A percentile compares a stretch with the other conserved stretches of the same genome.
Conservation (phyloP, 2,329 filamentous ascomycete genomes). For the Calonectria multiphialidica region DNA sequence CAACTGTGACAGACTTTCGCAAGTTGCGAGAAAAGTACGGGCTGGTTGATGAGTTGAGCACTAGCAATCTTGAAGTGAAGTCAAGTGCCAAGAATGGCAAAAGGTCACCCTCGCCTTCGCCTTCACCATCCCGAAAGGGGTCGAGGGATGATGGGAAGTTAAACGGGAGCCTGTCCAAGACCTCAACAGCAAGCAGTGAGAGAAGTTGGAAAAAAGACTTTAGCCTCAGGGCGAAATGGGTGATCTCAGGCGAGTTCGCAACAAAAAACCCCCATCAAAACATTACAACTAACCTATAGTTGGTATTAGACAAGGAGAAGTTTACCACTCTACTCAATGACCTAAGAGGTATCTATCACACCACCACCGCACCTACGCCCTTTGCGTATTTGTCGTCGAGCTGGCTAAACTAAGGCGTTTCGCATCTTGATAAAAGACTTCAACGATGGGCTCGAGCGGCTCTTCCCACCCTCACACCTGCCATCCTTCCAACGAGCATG, state of each 20-base stretch:
- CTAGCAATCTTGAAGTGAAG: constrained; percentile 25
- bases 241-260: constrained; percentile 52
- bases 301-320: constrained; percentile 56
- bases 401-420: constrained; percentile 8
- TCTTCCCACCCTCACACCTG: constrained; percentile 57
- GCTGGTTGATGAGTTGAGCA: constrained; percentile 47
- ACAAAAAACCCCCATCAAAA: background rate
- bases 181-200: constrained; percentile 32
- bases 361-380: background rate
- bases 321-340: constrained; percentile 55
- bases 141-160: constrained; percentile 37
- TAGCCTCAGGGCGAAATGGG: constrained; percentile 55
- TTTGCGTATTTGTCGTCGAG: background rate
- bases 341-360: constrained; percentile 54
- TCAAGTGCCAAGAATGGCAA: constrained; percentile 24
- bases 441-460: constrained; percentile 61
- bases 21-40: constrained; percentile 58
- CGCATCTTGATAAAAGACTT: constrained; percentile 48
- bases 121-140: constrained; percentile 29
- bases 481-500: constrained; percentile 59
- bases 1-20: constrained; percentile 58
- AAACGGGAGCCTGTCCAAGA: constrained; percentile 31
- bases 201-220: constrained; percentile 51
- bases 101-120: constrained; percentile 37
- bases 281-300: constrained; percentile 6